Percentiles rank a stretch among this genome's conserved stretches.
phyloP scores from a whole-genome alignment of 768 basidiomycete genomes.

The Naganishia kalamii region DNA sequence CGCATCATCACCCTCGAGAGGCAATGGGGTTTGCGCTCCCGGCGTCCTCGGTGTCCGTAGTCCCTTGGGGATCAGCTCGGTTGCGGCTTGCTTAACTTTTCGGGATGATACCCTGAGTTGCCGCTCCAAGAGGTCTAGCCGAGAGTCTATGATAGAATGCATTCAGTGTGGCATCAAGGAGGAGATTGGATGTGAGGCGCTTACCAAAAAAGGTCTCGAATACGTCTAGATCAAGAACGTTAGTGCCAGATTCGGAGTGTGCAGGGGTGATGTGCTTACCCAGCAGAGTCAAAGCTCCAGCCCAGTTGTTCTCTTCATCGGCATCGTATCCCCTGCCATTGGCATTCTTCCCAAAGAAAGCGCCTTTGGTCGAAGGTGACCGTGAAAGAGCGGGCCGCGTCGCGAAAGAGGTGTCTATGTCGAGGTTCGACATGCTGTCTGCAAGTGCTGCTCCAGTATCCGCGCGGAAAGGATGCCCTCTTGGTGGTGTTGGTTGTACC shows the following conservation, averaged over 20 bases:
- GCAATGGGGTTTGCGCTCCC: constrained; percentile 19
- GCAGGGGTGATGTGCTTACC: no score
- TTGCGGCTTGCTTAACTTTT: constrained; percentile 70
- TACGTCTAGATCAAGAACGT: constrained; percentile 58
- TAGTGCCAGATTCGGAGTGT: no score
- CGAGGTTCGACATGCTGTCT: neutral
- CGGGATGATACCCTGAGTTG: constrained; percentile 81
- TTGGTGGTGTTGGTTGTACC: no score
- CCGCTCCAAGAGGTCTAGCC: constrained; percentile 56
- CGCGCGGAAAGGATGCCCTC: neutral
- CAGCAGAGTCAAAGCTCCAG: constrained; percentile 75
- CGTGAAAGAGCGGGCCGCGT: constrained; percentile 1
- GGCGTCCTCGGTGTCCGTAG: constrained; percentile 37
- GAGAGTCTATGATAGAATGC: constrained; percentile 56
- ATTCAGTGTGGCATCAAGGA: neutral
- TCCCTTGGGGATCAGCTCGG: constrained; percentile 64
- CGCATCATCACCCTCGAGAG: constrained; percentile 47
- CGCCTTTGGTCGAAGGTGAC: neutral
- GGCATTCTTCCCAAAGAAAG: neutral
- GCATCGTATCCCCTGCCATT: constrained; percentile 21
- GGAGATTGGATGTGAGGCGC: neutral
- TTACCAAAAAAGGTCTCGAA: constrained; percentile 77
- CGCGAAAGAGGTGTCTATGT: neutral
- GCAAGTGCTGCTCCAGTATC: neutral
- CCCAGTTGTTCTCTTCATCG: constrained; percentile 49